Conservation (phyloP, 129 eudicot genomes). For the Flaveria trinervia region DNA sequence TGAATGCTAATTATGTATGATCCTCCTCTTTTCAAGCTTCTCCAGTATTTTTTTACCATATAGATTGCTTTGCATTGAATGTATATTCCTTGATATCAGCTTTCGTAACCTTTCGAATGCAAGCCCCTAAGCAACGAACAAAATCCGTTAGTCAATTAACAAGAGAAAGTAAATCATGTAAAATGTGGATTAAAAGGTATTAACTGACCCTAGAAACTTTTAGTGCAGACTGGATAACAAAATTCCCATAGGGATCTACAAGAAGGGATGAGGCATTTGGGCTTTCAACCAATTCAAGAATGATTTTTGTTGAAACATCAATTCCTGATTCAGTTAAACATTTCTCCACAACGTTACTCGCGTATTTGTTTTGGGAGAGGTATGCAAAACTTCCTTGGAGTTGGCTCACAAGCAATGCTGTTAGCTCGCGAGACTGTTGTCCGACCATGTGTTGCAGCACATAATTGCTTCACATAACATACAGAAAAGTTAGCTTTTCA, state of each 20-base stretch:
- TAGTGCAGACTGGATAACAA: conserved; percentile 67
- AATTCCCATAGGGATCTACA: conserved; percentile 68
- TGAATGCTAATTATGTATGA: conserved; percentile 13
- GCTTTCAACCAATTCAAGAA: conserved; percentile 51
- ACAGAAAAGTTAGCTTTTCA: conserved; percentile 18
- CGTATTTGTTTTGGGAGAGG: conserved; percentile 68
- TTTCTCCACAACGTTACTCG: conserved; percentile 74
- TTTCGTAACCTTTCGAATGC: conserved; percentile 32
- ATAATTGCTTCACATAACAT: conserved; percentile 49
- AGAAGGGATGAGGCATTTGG: conserved; percentile 49
- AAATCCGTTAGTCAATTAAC: not conserved
- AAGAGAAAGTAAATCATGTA: not conserved
- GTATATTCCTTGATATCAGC: conserved; percentile 35
- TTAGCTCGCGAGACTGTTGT: conserved; percentile 39
- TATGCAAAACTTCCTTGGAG: conserved; percentile 45
- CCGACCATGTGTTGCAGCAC: conserved; percentile 79
- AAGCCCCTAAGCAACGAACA: conserved; percentile 38
- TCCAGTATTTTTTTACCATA: conserved; percentile 64
- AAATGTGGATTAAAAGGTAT: not conserved
- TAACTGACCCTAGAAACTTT: conserved; percentile 52
- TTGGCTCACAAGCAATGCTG: conserved; percentile 41
- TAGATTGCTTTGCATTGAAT: conserved; percentile 50
- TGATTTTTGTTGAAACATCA: conserved; percentile 41
- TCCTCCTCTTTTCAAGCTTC: conserved; percentile 47
- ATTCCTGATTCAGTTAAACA: conserved; percentile 43